Percentiles rank a stretch among this genome's conserved stretches.
Evolutionary conservation across 306 rosid genomes (phyloP).

Genomic region (Mucuna pruriens): DNA sequence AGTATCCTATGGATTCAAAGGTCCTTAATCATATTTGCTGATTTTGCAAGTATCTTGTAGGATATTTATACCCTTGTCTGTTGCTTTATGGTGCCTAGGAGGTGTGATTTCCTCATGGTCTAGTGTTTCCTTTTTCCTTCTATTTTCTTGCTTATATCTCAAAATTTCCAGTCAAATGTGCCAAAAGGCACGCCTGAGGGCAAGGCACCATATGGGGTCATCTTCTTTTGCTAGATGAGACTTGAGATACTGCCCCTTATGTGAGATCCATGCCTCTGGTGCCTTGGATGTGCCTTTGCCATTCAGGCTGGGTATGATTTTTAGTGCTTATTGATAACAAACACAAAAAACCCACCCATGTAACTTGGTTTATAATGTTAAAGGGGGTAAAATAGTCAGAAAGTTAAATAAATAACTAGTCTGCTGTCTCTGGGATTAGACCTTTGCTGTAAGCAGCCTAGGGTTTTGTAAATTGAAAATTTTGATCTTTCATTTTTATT

Average conservation of each 20-base stretch:
- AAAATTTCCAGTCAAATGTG: background rate
- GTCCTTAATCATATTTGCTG: background rate
- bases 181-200: background rate
- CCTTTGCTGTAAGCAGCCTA: background rate
- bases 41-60: background rate
- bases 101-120: background rate
- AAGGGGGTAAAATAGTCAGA: background rate
- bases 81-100: background rate
- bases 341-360: background rate
- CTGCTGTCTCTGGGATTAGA: background rate
- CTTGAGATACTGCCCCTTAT: background rate
- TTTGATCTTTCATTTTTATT: background rate
- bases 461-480: background rate
- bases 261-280: background rate
- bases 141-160: background rate
- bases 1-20: background rate
- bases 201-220: background rate
- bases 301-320: background rate
- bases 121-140: background rate
- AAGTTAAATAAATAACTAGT: background rate
- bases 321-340: background rate
- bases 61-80: background rate
- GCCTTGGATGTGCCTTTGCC: background rate
- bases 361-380: background rate
- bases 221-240: background rate